Percentiles rank a stretch among this genome's conserved stretches.
phyloP scores from a whole-genome alignment of 495 filamentous ascomycete species.

The Opeltia flavorubescens region DNA sequence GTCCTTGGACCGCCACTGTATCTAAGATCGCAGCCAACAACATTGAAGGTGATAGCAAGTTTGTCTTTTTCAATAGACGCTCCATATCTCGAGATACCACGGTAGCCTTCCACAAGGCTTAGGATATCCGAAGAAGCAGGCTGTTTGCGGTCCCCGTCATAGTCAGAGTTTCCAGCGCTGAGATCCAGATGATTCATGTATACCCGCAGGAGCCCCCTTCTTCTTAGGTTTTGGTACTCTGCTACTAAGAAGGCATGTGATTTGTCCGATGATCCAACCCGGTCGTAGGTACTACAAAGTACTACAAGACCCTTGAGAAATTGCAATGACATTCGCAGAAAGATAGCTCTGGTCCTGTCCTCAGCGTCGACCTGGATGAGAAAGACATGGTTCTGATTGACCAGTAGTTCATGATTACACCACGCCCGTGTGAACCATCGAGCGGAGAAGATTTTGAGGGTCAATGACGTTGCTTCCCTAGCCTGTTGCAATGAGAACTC shows the following conservation, averaged over 20 bases:
- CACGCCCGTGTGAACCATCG: conserved; percentile 5
- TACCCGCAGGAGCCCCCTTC: neutral
- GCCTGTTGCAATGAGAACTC: neutral
- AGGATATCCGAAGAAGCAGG: neutral
- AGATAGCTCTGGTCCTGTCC: neutral
- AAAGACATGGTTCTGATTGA: neutral
- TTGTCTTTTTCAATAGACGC: conserved; percentile 1
- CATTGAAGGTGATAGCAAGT: conserved; percentile 3
- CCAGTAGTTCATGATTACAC: conserved; percentile 4
- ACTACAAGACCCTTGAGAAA: neutral
- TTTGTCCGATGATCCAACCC: neutral
- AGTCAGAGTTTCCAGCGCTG: neutral
- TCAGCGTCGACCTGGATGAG: neutral
- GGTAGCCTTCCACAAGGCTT: neutral
- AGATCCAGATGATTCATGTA: neutral
- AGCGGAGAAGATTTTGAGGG: neutral
- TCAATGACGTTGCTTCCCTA: neutral
- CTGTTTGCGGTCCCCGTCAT: neutral
- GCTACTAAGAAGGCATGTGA: neutral
- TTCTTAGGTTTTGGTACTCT: neutral
- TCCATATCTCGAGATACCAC: neutral
- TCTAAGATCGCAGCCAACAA: neutral
- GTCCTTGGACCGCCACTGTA: neutral
- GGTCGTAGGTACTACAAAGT: neutral
- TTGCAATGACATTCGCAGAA: neutral